phyloP scores from a whole-genome alignment of 441 rosid species.

The Theobroma grandiflorum region DNA sequence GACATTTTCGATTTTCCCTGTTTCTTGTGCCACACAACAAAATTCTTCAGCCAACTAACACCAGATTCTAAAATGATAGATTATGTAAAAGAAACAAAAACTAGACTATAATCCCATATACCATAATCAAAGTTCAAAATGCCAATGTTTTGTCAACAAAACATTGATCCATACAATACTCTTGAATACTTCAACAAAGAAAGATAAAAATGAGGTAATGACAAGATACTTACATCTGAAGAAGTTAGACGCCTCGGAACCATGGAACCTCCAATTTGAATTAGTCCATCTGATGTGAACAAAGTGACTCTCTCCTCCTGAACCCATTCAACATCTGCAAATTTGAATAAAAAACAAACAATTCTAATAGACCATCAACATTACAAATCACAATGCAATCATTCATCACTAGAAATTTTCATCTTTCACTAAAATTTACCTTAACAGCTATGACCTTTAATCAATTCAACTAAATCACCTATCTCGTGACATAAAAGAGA shows the following conservation, averaged over 20 bases:
- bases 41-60: background rate
- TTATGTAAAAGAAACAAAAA: background rate
- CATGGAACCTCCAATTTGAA: conserved; percentile 90
- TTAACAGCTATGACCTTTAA: background rate
- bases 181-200: background rate
- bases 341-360: background rate
- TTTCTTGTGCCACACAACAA: conserved; percentile 54
- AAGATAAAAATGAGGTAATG: background rate
- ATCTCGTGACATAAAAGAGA: background rate
- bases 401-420: background rate
- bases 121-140: conserved; percentile 16
- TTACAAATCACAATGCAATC: conserved; percentile 9
- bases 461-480: background rate
- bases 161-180: background rate
- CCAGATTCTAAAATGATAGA: background rate
- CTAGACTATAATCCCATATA: background rate
- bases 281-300: conserved; percentile 87
- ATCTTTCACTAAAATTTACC: background rate
- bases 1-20: conserved; percentile 53
- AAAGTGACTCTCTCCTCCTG: conserved; percentile 82
- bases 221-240: conserved; percentile 57
- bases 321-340: conserved; percentile 79
- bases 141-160: background rate
- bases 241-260: conserved; percentile 72
- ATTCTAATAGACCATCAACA: background rate